Evolutionary conservation across 768 basidiomycete genomes (phyloP).

Genomic region (Lanmaoa rubissima): DNA sequence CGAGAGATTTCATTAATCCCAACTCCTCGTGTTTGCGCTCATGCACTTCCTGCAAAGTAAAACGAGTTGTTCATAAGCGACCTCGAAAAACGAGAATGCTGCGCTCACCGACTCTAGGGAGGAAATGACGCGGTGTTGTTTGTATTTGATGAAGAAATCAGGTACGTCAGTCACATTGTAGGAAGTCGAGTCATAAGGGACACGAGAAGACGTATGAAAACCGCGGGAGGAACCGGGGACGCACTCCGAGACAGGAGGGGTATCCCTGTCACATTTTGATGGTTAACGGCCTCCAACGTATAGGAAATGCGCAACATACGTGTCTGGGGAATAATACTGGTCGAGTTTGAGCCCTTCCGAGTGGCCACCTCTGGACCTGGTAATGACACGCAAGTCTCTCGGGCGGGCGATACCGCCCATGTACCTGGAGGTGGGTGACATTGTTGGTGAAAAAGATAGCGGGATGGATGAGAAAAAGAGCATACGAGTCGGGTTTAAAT

Average conservation of each 20-base stretch:
- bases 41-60: neutral
- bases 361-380: constrained; percentile 37
- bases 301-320: constrained; percentile 33
- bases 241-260: constrained; percentile 30
- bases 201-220: constrained; percentile 25
- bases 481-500: constrained; percentile 4
- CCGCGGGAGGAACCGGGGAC: constrained; percentile 12
- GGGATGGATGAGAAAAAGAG: neutral
- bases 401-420: constrained; percentile 42
- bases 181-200: constrained; percentile 22
- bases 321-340: constrained; percentile 31
- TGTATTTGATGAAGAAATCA: constrained; percentile 29
- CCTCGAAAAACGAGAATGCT: fast-evolving
- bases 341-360: constrained; percentile 29
- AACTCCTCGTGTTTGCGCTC: constrained; percentile 3
- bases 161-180: constrained; percentile 27
- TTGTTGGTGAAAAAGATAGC: constrained; percentile 1
- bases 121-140: constrained; percentile 14
- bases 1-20: constrained; percentile 26
- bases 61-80: neutral
- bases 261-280: constrained; percentile 29
- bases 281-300: constrained; percentile 36
- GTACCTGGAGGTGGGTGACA: constrained; percentile 31
- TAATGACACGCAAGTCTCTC: constrained; percentile 32
- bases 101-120: constrained; percentile 8